A percentile compares a stretch with the other conserved stretches of the same genome.
These are phyloP conservation scores for Euphorbia peplus DNA, from an alignment of 345 rosid genomes.

Conservation along the genomic window DNA sequence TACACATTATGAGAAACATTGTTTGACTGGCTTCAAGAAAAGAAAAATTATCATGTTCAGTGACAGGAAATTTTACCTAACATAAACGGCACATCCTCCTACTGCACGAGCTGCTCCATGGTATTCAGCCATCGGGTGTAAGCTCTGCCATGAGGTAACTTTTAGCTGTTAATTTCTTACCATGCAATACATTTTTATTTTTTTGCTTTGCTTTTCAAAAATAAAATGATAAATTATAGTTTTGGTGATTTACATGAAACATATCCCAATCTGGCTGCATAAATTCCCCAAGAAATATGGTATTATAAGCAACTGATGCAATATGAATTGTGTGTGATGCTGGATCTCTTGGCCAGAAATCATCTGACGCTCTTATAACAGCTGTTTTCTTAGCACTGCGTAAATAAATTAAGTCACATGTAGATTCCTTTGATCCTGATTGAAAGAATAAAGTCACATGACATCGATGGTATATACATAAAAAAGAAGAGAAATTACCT, in stretches of 20 bases:
- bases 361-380: conserved; percentile 62
- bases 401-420: not conserved
- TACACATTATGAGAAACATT: not conserved
- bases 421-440: not conserved
- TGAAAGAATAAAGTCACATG: not conserved
- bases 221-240: not conserved
- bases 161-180: conserved; percentile 1
- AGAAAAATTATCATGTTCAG: not conserved
- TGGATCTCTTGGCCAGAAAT: conserved; percentile 68
- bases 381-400: conserved; percentile 55
- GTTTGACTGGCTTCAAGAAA: not conserved
- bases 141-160: conserved; percentile 38
- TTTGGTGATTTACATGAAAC: conserved; percentile 52
- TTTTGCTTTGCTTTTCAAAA: too few species aligned
- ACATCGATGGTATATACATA: not conserved
- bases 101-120: conserved; percentile 70
- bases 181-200: not conserved
- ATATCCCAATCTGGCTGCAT: conserved; percentile 83
- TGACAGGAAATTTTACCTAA: conserved; percentile 36
- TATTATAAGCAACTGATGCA: conserved; percentile 67
- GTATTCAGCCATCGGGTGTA: conserved; percentile 70
- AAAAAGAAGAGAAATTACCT: conserved; percentile 27
- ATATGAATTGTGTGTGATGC: conserved; percentile 73
- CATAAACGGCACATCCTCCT: conserved; percentile 61
- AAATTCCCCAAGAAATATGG: conserved; percentile 64